Evolutionary conservation across 495 filamentous ascomycete genomes (phyloP), one percentile per base, ranked within the genome.

Genomic region (Neurospora intermedia): DNA sequence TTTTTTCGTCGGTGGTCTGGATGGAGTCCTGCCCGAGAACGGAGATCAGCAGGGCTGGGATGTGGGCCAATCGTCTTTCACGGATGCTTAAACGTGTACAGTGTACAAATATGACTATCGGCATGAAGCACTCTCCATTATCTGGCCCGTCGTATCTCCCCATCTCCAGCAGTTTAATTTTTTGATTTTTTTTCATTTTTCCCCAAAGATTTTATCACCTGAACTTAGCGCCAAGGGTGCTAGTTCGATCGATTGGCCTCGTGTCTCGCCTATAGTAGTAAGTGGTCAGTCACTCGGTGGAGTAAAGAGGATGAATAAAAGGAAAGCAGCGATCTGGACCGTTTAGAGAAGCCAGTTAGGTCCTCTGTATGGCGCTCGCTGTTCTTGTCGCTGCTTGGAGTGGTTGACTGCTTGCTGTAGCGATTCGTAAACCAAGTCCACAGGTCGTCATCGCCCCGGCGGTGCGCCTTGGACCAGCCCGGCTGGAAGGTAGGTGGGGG

Each of bases 31-130:
- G 75, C 74, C 80, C 80, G 80, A 79, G 78, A 81, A 78, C 80
- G 78, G 80, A 81, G 80, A 81, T 77, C 78, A 73, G 73, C 73
- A 69, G 73, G 71, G 48, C 71, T 62, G 69, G 38, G 39, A 39
- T 3, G 27, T 43, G 46, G 73, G 70, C 80, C 80, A 81, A 81
- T 81, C 75, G 74, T 81, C 78, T 80, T 80, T 81, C 76, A 81
- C 79, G 69, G 76, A 77, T 42, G 69, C 20, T 46, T 71, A 73
- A 66, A 72, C 59, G 74, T 66, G 54, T 66, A 66, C 54, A 66
- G 54, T 66, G 54, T 66, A 31, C 35, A 15, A 31, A 27, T 66
- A 66, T 62, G 54, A 66, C 54, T 66, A 66, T 62, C 54, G 27
- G 54, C 31, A 62, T 62, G 54, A 23, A 31, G 54, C 27, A 66